Percentiles rank a stretch among this genome's conserved stretches.
These are phyloP conservation scores for Penicillium capsulatum DNA, from an alignment of 2,329 filamentous ascomycete species.

Conservation along the genomic window DNA sequence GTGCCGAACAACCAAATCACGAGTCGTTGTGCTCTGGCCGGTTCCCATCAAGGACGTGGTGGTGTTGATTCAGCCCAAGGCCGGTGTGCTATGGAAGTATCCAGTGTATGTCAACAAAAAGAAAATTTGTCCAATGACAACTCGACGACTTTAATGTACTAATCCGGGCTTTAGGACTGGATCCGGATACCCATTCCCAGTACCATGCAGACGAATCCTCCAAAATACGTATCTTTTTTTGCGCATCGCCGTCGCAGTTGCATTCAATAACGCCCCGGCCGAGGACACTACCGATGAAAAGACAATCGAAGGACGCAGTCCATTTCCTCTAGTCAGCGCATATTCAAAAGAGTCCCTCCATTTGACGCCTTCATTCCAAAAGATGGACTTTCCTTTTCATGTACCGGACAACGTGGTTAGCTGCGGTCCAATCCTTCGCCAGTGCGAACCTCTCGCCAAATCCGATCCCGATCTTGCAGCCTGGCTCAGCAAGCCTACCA, in stretches of 20 bases:
- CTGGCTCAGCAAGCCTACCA: constrained; percentile 46
- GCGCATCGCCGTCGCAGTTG: constrained; percentile 11
- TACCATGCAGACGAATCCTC: constrained; percentile 44
- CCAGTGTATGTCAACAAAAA: constrained; percentile 26
- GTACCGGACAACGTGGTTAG: constrained; percentile 41
- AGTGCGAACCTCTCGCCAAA: constrained; percentile 30
- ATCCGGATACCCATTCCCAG: constrained; percentile 46
- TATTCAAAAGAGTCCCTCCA: constrained; percentile 27
- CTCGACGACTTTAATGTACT: neutral
- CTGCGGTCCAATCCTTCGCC: constrained; percentile 48
- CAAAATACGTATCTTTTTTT: constrained; percentile 43
- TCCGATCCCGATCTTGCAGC: constrained; percentile 41
- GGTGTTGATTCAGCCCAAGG: constrained; percentile 37
- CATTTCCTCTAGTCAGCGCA: constrained; percentile 27
- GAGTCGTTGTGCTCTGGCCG: constrained; percentile 42
- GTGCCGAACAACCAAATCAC: constrained; percentile 34
- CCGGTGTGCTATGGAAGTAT: constrained; percentile 32
- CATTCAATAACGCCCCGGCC: constrained; percentile 10
- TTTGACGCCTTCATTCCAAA: constrained; percentile 29
- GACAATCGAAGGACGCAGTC: constrained; percentile 23
- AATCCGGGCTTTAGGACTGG: constrained; percentile 31
- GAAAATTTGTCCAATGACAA: neutral
- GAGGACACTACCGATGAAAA: constrained; percentile 25
- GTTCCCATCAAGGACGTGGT: constrained; percentile 45
- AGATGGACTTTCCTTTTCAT: constrained; percentile 42